Conservation (phyloP, 345 rosid species). For the Sisymbrium altissimum region DNA sequence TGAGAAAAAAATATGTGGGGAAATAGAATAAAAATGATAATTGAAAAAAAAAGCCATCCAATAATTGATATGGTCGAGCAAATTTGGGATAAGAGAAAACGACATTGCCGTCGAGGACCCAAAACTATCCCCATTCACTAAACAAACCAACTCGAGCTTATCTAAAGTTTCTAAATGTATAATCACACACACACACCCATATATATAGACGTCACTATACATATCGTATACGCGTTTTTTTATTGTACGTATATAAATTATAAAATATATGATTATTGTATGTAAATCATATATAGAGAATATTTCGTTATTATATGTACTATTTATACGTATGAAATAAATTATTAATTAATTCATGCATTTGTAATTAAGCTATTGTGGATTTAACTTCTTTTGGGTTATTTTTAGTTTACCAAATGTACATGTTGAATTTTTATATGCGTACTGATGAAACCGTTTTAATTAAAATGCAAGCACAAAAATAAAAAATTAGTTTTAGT, state of each 20-base stretch:
- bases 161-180: constrained; percentile 12
- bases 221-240: constrained; percentile 14
- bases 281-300: not conserved
- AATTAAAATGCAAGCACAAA: not conserved
- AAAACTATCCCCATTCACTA: constrained; percentile 4
- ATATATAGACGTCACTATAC: constrained; percentile 16
- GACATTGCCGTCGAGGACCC: constrained; percentile 24
- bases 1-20: not conserved
- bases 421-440: too few relatives aligned
- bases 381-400: not conserved
- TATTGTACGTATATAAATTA: not conserved
- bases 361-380: not conserved
- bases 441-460: too few relatives aligned
- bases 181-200: not conserved
- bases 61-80: constrained; percentile 25
- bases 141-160: constrained; percentile 26
- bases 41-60: constrained; percentile 24
- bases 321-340: not conserved
- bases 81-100: constrained; percentile 28
- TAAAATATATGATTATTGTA: not conserved
- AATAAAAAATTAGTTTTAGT: too few relatives aligned
- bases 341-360: not conserved
- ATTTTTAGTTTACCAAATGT: not conserved
- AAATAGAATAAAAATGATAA: not conserved
- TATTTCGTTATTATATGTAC: not conserved